Evolutionary conservation across 306 rosid species (phyloP).

Genomic region (Glycine tomentella): DNA sequence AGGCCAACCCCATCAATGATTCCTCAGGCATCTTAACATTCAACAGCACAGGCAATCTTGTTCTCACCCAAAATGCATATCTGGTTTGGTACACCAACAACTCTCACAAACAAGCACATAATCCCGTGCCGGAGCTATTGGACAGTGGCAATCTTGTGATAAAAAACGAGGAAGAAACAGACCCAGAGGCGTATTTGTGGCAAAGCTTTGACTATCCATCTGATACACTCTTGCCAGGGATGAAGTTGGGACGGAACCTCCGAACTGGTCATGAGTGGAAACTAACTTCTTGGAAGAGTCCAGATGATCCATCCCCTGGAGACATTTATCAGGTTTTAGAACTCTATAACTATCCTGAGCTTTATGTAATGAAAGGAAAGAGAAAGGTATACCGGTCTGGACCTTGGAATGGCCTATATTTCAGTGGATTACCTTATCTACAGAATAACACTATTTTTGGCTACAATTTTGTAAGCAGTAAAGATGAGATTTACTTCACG

Average conservation of each 20-base stretch:
- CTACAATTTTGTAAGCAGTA: neutral
- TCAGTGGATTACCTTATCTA: too few relatives aligned
- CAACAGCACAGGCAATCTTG: slow-evolving; percentile 23
- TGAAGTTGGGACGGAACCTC: too few relatives aligned
- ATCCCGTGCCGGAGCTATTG: slow-evolving; percentile 36
- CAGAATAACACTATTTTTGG: too few relatives aligned
- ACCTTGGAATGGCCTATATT: too few relatives aligned
- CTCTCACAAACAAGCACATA: slow-evolving; percentile 18
- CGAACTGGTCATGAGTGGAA: too few relatives aligned
- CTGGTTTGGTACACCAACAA: slow-evolving; percentile 24
- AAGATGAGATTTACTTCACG: too few relatives aligned
- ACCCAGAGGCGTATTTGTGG: slow-evolving; percentile 41
- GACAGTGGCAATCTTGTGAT: slow-evolving; percentile 52
- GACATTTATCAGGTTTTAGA: too few relatives aligned
- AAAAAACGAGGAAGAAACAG: slow-evolving; percentile 34
- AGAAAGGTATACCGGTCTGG: too few relatives aligned
- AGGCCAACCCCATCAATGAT: slow-evolving; percentile 24
- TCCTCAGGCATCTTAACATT: slow-evolving; percentile 2
- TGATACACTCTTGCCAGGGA: slow-evolving; percentile 2
- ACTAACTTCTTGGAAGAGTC: too few relatives aligned
- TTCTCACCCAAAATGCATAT: slow-evolving; percentile 19
- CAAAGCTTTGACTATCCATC: slow-evolving; percentile 47
- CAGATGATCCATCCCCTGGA: too few relatives aligned
- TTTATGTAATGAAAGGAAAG: too few relatives aligned
- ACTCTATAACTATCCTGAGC: too few relatives aligned